These are phyloP conservation scores for Sistotremastrum niveocremeum DNA, from an alignment of 768 basidiomycete genomes.

Conservation along the genomic window DNA sequence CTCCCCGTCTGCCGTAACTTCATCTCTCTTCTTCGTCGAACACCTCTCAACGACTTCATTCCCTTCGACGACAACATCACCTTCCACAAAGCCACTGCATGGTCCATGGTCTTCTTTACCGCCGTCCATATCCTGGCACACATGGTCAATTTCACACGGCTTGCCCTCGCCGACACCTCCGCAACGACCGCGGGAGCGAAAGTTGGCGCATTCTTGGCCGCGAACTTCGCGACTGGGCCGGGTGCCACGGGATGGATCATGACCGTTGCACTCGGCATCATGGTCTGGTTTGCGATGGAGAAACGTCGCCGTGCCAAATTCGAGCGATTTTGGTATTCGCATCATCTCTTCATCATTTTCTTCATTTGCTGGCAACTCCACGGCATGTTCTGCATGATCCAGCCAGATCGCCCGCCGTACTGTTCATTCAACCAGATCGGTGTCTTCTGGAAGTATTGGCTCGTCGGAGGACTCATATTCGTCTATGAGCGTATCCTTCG, in stretches of 20 bases:
- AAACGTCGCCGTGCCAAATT: slow-evolving; percentile 67
- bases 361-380: slow-evolving; percentile 92
- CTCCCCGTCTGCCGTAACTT: slow-evolving; percentile 94
- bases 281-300: slow-evolving; percentile 80
- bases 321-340: slow-evolving; percentile 81
- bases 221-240: slow-evolving; percentile 77
- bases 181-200: slow-evolving; percentile 41
- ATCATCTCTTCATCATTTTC: slow-evolving; percentile 85
- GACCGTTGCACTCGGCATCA: slow-evolving; percentile 54
- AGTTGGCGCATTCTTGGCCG: slow-evolving; percentile 54
- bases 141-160: slow-evolving; percentile 70
- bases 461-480: slow-evolving; percentile 77
- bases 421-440: slow-evolving; percentile 79
- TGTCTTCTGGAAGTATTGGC: slow-evolving; percentile 97
- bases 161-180: slow-evolving; percentile 41
- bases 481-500: slow-evolving; percentile 81
- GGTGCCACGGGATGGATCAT: slow-evolving; percentile 83
- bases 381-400: slow-evolving; percentile 95
- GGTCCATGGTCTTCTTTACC: slow-evolving; percentile 74
- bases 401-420: slow-evolving; percentile 78
- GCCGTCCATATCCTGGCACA: slow-evolving; percentile 71
- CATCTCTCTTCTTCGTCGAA: slow-evolving; percentile 76
- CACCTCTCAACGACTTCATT: slow-evolving; percentile 72
- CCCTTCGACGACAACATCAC: slow-evolving; percentile 91
- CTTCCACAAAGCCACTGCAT: slow-evolving; percentile 83